Evolutionary conservation across 1,284 basidiomycete species (phyloP).

Genomic region (Agroathelia rolfsii): DNA sequence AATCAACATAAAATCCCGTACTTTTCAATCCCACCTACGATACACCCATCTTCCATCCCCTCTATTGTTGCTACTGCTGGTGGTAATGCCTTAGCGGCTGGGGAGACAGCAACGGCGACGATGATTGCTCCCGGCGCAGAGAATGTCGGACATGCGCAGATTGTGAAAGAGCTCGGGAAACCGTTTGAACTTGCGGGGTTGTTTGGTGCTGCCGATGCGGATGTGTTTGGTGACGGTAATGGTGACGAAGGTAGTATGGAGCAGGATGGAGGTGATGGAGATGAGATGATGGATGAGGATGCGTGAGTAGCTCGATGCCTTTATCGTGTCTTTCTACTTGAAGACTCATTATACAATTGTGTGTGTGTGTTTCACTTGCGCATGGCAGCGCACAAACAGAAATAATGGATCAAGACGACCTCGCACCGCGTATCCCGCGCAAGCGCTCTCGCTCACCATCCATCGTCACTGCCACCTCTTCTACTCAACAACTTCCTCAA

Average conservation of each 20-base stretch:
- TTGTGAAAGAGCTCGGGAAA: slow-evolving; percentile 53
- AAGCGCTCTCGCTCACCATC: slow-evolving; percentile 27
- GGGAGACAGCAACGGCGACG: slow-evolving; percentile 15
- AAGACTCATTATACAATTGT: slow-evolving; percentile 8
- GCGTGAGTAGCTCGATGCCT: slow-evolving; percentile 24
- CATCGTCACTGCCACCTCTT: slow-evolving; percentile 23
- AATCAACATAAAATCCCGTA: slow-evolving; percentile 94
- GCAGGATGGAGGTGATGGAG: slow-evolving; percentile 13
- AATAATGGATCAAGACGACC: slow-evolving; percentile 36
- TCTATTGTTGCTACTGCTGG: slow-evolving; percentile 29
- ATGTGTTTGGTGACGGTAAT: slow-evolving; percentile 38
- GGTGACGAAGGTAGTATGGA: slow-evolving; percentile 13
- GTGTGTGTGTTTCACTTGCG: slow-evolving; percentile 16
- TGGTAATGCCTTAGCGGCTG: slow-evolving; percentile 5
- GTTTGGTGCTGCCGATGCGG: slow-evolving; percentile 66
- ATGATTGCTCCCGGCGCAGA: slow-evolving; percentile 60
- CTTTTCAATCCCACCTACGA: slow-evolving; percentile 67
- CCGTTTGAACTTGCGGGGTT: slow-evolving; percentile 70
- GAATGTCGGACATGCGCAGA: slow-evolving; percentile 64
- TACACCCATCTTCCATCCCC: slow-evolving; percentile 69
- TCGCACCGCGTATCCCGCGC: slow-evolving; percentile 24
- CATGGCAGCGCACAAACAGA: slow-evolving; percentile 12
- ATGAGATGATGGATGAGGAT: slow-evolving; percentile 42
- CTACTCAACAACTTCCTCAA: slow-evolving; percentile 9
- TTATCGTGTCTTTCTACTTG: slow-evolving; percentile 5